Evolutionary conservation across 2,329 filamentous ascomycete species (phyloP), one percentile per base, ranked within the genome.

Genomic region (Sphaerulina populicola): DNA sequence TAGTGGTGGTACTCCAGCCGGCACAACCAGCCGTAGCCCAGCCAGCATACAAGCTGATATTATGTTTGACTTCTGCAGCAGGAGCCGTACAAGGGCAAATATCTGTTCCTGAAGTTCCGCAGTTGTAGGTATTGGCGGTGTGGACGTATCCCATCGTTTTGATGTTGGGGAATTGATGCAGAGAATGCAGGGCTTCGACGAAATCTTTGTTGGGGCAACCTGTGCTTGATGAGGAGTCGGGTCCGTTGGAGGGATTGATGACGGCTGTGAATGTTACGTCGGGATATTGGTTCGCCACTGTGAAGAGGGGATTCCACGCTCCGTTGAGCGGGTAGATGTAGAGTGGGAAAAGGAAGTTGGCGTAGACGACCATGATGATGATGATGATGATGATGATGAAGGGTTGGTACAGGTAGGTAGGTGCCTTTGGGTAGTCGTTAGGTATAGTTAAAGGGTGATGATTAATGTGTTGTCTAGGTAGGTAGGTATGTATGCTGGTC

Each of bases 101-200:
- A 12, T 52, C 44, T 11, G 50, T 44, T 9, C 33, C 33, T 2
- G 41, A 44, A 1, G 8, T 36, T 12, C 57, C 59, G 36, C 57
- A 58, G 44, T 63, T 51, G 27, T 42, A 57, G 11, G 53, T 53
- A 2, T 57, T 54, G 36, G 61, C 59, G 8, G 60, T 60, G 56
- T 62, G 62, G 3, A 66, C 57, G 56, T 66, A 65, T n/a, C 54
- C 64, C 39, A 63, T 56, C 23, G 60, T 53, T 29, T 60, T 44
- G 47, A 61, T 57, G 56, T 66, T 66, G 33, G 47, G 53, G 52
- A 55, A 51, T 6, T 54, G 45, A 49, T 63, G 63, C 7, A 66
- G 54, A 9, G 51, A 42, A 12, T 55, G 46, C 10, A 63, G 55
- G 12, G 57, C 56, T 23, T 44, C 27, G 39, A 60, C 53, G 58